phyloP scores from a whole-genome alignment of 1,284 basidiomycete species.

The Ustilago xerochloae region DNA sequence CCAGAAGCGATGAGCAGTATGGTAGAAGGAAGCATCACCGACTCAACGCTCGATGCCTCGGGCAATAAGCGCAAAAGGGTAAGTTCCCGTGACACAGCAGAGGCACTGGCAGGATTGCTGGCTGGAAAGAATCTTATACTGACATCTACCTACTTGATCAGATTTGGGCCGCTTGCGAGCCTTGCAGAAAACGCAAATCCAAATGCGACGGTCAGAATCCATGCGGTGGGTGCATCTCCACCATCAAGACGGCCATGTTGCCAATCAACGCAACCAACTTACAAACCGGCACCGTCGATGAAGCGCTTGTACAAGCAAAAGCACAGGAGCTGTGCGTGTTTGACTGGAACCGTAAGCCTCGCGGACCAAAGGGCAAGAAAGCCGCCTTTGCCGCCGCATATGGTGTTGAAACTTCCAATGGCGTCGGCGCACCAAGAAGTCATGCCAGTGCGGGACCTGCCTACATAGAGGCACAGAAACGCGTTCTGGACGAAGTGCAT shows the following conservation, averaged over 20 bases:
- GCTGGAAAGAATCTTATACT: too few relatives aligned
- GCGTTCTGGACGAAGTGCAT: slow-evolving; percentile 21
- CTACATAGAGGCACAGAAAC: slow-evolving; percentile 48
- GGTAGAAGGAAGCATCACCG: slow-evolving; percentile 13
- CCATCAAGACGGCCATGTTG: slow-evolving; percentile 44
- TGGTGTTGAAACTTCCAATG: slow-evolving; percentile 23
- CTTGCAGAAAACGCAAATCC: slow-evolving; percentile 55
- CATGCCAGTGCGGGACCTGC: slow-evolving; percentile 43
- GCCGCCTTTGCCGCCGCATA: slow-evolving; percentile 41
- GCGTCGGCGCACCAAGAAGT: slow-evolving; percentile 42
- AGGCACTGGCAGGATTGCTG: too few relatives aligned
- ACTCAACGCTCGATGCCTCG: slow-evolving; percentile 19
- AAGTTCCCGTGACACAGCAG: background rate
- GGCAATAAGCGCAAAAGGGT: slow-evolving; percentile 48
- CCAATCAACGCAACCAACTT: slow-evolving; percentile 33
- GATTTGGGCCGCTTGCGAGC: slow-evolving; percentile 61
- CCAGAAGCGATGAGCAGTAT: slow-evolving; percentile 30
- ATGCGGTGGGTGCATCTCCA: slow-evolving; percentile 50
- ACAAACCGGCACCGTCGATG: slow-evolving; percentile 29
- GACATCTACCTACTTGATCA: too few relatives aligned
- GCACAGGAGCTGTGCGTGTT: slow-evolving; percentile 53
- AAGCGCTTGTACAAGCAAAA: slow-evolving; percentile 26
- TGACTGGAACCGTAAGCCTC: slow-evolving; percentile 58
- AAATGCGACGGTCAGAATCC: slow-evolving; percentile 55
- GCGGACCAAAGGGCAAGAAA: slow-evolving; percentile 56